Base-by-base conservation (phyloP, 2,329 filamentous ascomycete genomes). In the Beauveria pseudobassiana region DNA sequence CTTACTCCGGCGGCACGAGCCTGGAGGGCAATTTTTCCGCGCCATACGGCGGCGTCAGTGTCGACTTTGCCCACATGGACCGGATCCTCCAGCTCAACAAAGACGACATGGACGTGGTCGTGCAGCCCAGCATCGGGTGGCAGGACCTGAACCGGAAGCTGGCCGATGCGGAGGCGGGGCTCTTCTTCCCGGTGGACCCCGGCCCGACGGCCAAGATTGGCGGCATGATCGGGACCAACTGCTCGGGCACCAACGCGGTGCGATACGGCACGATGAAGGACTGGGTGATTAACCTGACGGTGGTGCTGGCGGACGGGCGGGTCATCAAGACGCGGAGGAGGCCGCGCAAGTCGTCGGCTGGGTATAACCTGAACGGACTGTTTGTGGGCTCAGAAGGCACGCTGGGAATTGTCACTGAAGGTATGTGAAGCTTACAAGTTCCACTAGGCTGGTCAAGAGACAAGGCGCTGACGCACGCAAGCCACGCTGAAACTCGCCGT, bases 171-270 rank as follows among this genome's bases (percentile, higher is more conserved):
- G 80, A 84, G 45, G 87, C 84, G 4, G 90, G 90, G 0, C 82
- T 97, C 1, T 96, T 96, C 76, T 96, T 96, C 71, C 93, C 93
- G 1, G 87, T 96, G 14, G 93, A 97, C 69, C 93, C 93, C 14
- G 90, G 82, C 30, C 84, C 83, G 63, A 84, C 80, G 67, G 88
- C 89, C 18, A 89, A 88, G 75, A 91, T 93, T 67, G 89, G 89
- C 55, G 89, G 89, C 48, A 93, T 93, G 90, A 84, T 93, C 30
- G 89, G 88, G 14, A 93, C 89, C 10, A 91, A 90, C 69, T 87
- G 85, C 70, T 88, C 86, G 14, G 90, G 90, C 2, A 93, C 90
- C 0, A 93, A 92, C 68, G 89, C 89, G 2, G 88, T 92, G 46
- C 82, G 86, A 66, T 93, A 93, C 69, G 90, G 90, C 7, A 93